Conservation (phyloP, 352 stramenopile genomes). For the Phytophthora hybrid region DNA sequence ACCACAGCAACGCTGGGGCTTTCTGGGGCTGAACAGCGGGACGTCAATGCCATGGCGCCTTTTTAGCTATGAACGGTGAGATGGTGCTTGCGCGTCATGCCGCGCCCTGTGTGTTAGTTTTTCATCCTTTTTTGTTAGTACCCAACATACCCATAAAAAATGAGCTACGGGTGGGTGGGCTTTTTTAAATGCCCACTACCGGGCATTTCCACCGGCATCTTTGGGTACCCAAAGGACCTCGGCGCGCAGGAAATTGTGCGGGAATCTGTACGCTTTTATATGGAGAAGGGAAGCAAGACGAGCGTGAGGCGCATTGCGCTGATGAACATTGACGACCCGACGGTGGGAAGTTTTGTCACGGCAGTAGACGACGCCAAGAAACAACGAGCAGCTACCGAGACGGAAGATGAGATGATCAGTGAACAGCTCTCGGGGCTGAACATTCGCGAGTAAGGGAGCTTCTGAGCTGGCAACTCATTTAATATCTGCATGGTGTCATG, state of each 20-base stretch:
- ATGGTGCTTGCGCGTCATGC: too few species aligned
- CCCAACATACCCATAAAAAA: too few species aligned
- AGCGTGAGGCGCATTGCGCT: constrained; percentile 35
- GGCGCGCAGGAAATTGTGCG: constrained; percentile 50
- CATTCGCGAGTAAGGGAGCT: constrained; percentile 14
- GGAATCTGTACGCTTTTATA: constrained; percentile 39
- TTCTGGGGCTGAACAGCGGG: too few species aligned
- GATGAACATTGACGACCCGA: constrained; percentile 54
- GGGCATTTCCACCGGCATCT: constrained; percentile 56
- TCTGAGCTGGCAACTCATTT: too few species aligned
- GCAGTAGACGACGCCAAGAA: constrained; percentile 24
- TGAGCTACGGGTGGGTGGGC: too few species aligned
- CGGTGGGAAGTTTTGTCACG: constrained; percentile 34
- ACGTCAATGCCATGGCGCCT: too few species aligned
- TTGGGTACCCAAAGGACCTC: constrained; percentile 55
- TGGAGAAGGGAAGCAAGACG: constrained; percentile 15
- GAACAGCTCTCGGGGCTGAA: constrained; percentile 19
- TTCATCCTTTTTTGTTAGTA: too few species aligned
- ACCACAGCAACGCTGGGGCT: too few species aligned
- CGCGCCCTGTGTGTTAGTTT: too few species aligned
- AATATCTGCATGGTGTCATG: too few species aligned
- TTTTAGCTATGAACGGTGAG: too few species aligned
- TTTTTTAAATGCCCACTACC: too few species aligned
- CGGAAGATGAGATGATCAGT: constrained; percentile 5
- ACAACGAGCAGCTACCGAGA: background rate